Conservation (phyloP, 2,329 filamentous ascomycete genomes). For the Periconia sp. region DNA sequence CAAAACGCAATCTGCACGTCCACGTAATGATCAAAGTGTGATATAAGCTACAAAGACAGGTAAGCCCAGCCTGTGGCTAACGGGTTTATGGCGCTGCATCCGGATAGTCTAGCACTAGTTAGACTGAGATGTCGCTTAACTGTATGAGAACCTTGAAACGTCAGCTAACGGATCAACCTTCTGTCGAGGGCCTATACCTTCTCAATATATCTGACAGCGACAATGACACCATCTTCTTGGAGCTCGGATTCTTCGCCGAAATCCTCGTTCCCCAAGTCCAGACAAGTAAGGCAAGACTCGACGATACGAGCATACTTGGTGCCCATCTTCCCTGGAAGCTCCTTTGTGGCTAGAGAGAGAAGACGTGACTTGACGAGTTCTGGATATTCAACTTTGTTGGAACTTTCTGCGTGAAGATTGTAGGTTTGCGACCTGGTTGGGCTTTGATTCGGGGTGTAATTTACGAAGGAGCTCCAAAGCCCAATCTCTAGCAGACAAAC, state of each 20-base stretch:
- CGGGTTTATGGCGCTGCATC: too few relatives aligned
- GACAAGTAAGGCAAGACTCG: slow-evolving; percentile 6
- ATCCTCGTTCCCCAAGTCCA: slow-evolving; percentile 14
- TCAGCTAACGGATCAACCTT: background rate
- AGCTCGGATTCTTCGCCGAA: slow-evolving; percentile 8
- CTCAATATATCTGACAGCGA: slow-evolving; percentile 13
- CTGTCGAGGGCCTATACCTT: background rate
- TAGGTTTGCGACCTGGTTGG: background rate
- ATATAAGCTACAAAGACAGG: too few relatives aligned
- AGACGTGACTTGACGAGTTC: background rate
- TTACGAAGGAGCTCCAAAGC: slow-evolving; percentile 2
- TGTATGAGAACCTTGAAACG: slow-evolving; percentile 3
- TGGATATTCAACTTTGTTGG: background rate
- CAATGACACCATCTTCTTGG: slow-evolving; percentile 9
- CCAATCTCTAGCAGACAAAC: slow-evolving; percentile 5
- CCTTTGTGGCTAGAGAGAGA: slow-evolving; percentile 1
- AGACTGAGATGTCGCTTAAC: slow-evolving; percentile 3
- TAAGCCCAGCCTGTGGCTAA: too few relatives aligned
- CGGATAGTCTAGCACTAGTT: too few relatives aligned
- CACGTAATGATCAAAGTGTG: too few relatives aligned
- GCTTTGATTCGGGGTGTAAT: background rate
- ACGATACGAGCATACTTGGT: slow-evolving; percentile 4
- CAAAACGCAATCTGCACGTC: too few relatives aligned
- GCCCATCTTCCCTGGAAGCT: slow-evolving; percentile 1
- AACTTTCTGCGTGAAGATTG: slow-evolving; percentile 1